Evolutionary conservation across 805 yeast species (phyloP), one percentile per base, ranked within the genome.

Genomic region (Schizosaccharomyces lindneri): DNA sequence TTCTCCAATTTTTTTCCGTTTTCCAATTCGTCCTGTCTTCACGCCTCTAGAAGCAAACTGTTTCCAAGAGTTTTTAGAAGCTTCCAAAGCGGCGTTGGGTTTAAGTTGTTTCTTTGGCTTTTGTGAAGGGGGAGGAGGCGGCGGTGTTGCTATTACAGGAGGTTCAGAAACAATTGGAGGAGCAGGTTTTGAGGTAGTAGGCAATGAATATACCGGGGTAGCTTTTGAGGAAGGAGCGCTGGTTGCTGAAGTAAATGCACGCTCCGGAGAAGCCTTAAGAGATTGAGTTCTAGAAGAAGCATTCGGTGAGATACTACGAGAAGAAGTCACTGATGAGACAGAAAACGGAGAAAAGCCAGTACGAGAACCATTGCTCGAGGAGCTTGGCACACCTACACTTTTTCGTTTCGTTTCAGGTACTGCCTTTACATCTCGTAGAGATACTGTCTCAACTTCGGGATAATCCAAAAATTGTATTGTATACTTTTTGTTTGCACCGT

Each of bases 391-490:
- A 7, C 4, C 57, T 17, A 9, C 7, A 19, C 2, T 51, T n/a
- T n/a, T 29, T 39, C 36, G 31, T 51, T 51, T 51, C 5, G 31
- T 13, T 29, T 51, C 57, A 7, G 57, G 57, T n/a, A 51, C 9
- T 1, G 43, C 43, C 60, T 57, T 57, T 5, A 57, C 1, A 11
- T 31, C 5, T 9, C 32, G 11, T 11, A 15, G 13, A 15, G 66
- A 63, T 9, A 69, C 64, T 5, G 71, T 68, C 24, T 68, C 71
- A 2, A 64, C 48, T 15, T 62, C 59, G 17, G 62, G 51, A 13
- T 66, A 31, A 32, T 64, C 64, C n/a, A 61, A 48, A 61, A 68
- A 68, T 41, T 62, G 64, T 15, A 69, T 70, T 9, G 70, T 68
- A 57, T 63, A 68, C 60, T 64, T 61, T 13, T 67, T 68, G 48